Base-by-base conservation (phyloP, 1,284 basidiomycete species). In the Leucoagaricus sp. region DNA sequence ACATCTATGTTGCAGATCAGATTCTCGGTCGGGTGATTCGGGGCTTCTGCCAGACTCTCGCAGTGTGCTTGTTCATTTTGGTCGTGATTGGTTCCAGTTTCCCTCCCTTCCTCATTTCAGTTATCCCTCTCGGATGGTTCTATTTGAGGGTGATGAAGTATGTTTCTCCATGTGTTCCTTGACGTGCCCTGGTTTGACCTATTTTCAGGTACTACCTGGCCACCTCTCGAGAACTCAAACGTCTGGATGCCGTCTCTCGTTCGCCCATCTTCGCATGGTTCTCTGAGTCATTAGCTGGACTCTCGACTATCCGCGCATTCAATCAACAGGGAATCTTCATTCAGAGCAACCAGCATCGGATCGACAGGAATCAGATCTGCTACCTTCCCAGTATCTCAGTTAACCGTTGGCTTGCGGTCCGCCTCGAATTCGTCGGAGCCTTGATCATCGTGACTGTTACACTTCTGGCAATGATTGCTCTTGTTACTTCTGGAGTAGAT, bases 231-330 rank as follows among this genome's bases (percentile, higher is more conserved):
- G 94, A 96, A 70, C 81, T 97, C 46, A 96, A 97, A 72, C 89
- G 95, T 21, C 81, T 98, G 8, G 95, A 97, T 66, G 90, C 96
- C 4, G 87, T 93, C 26, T 91, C 91, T 10, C 88, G 91, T 55
- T 94, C 92, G 1, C 96, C 96, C 8, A 93, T 98, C 62, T 96
- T 97, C 69, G 86, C 85, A 0, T 92, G 89, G 86, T 93, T 93
- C 69, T 88, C 91, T 17, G 94, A 98, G 70, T 90, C 91, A 0
- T 78, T 98, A 9, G 82, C 85, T 3, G 96, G 95, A 7, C 75
- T 96, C 8, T 84, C 90, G 1, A 94, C 92, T 17, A 96, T 98
- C 64, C 85, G 94, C 2, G 92, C 90, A 0, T 94, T 87, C 73
- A 72, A 78, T 45, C 91, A 94, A 65, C 82, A 89, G 62, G 53